Base-by-base conservation (phyloP, 139 green algal genomes). In the Chlorella sp. region DNA sequence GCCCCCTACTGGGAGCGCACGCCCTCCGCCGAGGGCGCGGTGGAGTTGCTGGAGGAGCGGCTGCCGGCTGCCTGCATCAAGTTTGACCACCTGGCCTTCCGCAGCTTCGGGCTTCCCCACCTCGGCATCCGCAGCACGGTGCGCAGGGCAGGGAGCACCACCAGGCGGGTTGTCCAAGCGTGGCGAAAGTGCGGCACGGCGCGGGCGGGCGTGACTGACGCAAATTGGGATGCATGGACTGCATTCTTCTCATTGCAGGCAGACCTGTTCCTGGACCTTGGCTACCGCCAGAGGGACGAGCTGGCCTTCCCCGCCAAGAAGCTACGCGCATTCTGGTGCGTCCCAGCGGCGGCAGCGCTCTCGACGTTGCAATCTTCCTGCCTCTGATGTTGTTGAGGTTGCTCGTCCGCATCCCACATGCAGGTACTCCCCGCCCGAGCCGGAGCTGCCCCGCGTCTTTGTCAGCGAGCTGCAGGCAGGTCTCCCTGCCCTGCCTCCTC, bases 11-110 rank as follows among this genome's bases (percentile, higher is more conserved):
- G 77, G 80, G 79, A 81, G 11, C 62, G 51, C 41, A 84, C 73
- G 11, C 81, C 81, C 25, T 74, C 81, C 15, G 78, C 81, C 9
- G 77, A 82, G 56, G 70, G 55, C 1, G 56, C 45, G 11, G 29
- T 82, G 14, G 61, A 43, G 31, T n/a, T 69, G 0, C 38, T 86
- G 23, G 62, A 85, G 35, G 33, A 43, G 15, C 23, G 60, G 38
- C 59, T 67, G 6, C 53, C 43, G 2, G 48, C 73, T 0, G n/a
- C 55, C 5, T 38, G 48, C 48, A 61, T 87, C 6, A 38, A 42
- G 3, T 82, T 86, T 65, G 82, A 87, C 42, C 82, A 87, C 66
- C 42, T 87, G 19, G 82, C 82, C 17, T 87, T 87, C 35, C 48
- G 82, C 12, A 85, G 78, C 5, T 86, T 81, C 40, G 72, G 72